These are phyloP conservation scores for Xylaria hypoxylon DNA, from an alignment of 2,329 filamentous ascomycete species.

Conservation along the genomic window DNA sequence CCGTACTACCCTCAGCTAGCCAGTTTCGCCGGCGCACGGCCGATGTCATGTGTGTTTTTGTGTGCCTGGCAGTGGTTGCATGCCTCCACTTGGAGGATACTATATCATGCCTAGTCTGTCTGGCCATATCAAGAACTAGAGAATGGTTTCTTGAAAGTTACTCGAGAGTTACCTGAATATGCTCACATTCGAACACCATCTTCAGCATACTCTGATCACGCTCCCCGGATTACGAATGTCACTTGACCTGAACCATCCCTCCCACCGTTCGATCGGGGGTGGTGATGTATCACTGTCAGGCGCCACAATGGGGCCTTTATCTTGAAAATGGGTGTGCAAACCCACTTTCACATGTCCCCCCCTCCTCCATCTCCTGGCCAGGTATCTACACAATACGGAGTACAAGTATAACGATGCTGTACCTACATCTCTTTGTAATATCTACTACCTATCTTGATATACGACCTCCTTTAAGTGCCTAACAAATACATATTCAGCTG, in stretches of 20 bases:
- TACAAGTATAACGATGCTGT: too few species aligned
- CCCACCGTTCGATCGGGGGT: conserved; percentile 35
- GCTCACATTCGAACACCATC: conserved; percentile 31
- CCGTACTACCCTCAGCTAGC: conserved; percentile 1
- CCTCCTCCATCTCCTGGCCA: too few species aligned
- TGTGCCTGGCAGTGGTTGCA: conserved; percentile 13
- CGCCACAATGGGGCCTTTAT: conserved; percentile 38
- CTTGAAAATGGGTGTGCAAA: conserved; percentile 32
- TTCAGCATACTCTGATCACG: conserved; percentile 43
- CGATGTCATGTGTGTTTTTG: conserved; percentile 6
- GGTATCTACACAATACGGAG: too few species aligned
- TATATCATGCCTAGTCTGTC: background rate
- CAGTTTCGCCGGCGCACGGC: conserved; percentile 20
- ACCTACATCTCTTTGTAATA: too few species aligned
- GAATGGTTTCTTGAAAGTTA: conserved; percentile 4
- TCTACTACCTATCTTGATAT: too few species aligned
- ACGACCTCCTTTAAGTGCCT: too few species aligned
- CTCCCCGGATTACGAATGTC: conserved; percentile 42
- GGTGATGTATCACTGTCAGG: conserved; percentile 45
- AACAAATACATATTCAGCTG: too few species aligned
- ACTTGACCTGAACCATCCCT: conserved; percentile 46
- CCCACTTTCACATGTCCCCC: conserved; percentile 49
- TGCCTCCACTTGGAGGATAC: conserved; percentile 8
- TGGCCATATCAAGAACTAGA: conserved; percentile 8
- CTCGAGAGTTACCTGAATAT: background rate